A percentile compares a stretch with the other conserved stretches of the same genome.
Evolutionary conservation across 768 basidiomycete genomes (phyloP).

Genomic region (Russula vinacea): DNA sequence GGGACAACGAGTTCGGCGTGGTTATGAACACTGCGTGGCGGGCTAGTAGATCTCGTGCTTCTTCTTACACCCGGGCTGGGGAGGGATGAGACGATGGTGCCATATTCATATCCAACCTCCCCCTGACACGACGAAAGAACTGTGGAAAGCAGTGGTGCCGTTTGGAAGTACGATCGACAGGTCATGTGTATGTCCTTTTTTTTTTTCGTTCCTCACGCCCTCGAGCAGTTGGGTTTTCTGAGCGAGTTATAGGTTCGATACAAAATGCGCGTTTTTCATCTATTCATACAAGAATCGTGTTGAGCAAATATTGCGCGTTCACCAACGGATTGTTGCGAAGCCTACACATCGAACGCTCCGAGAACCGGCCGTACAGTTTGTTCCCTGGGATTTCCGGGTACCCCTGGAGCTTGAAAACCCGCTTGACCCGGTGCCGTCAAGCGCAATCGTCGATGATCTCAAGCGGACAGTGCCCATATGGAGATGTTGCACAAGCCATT

Average conservation of each 20-base stretch:
- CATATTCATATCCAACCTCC: constrained; percentile 5
- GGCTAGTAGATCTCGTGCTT: not conserved
- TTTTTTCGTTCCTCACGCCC: not conserved
- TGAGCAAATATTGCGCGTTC: not conserved
- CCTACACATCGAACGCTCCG: constrained; percentile 11
- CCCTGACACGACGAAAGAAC: not conserved
- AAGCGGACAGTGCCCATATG: constrained; percentile 10
- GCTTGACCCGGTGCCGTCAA: not conserved
- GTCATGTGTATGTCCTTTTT: constrained; percentile 22
- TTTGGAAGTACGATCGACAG: constrained; percentile 8
- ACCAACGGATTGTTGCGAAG: not conserved
- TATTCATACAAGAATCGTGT: constrained; percentile 12
- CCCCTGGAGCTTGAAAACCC: not conserved
- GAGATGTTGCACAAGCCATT: constrained; percentile 8
- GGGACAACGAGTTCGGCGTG: too few species aligned
- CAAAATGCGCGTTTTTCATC: constrained; percentile 20
- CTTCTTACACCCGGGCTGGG: not conserved
- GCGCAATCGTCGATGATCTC: constrained; percentile 5
- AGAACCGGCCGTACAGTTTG: not conserved
- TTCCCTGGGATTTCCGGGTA: not conserved
- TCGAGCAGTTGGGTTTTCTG: not conserved
- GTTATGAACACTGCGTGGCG: not conserved
- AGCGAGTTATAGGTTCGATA: constrained; percentile 17
- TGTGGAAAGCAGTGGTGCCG: constrained; percentile 5
- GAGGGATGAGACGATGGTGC: too few species aligned